Evolutionary conservation across 2,329 filamentous ascomycete species (phyloP), one percentile per base, ranked within the genome.

Genomic region (Diaporthe sp.): DNA sequence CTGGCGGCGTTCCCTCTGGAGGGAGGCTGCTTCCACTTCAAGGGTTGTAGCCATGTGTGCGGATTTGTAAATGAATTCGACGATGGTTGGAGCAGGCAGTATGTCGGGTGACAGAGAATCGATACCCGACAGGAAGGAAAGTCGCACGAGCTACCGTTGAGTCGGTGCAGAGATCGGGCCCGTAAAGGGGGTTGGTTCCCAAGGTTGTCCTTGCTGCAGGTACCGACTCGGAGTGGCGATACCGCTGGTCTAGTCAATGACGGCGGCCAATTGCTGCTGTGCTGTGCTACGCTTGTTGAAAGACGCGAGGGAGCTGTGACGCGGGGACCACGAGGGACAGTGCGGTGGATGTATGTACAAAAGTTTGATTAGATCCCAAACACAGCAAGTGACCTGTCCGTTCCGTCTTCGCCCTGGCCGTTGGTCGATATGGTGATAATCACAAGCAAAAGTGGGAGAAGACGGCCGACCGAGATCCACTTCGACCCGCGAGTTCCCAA

Each of bases 1-100:
- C 67, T 86, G 83, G 78, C 90, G 87, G 76, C 88, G 86, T 78
- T 88, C 84, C 77, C 84, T 83, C 76, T 86, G 85, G 79, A 84
- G 83, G 76, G 87, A 85, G 74, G 80, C 78, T 71, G 83, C 47
- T 42, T 76, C 78, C 76, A 84, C 81, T 61, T 83, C 79, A 76
- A 81, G 80, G 76, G 80, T 79, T 78, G 81, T 84, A 79, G 82
- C 84, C 80, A 81, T 80, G 31, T 51, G 77, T 79, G 47, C 58
- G 34, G 20, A n/a, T 37, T 57, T 71, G 39, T 47, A 6, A 9
- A 37, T 34, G 10, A 20, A 8, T 37, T 22, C 51, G 37, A 74
- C 73, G 77, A 75, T 58, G 72, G 61, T 49, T 37, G 47, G 78
- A 74, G 49, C 44, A 37, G 60, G 67, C 17, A 74, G 72, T 47